A percentile compares a stretch with the other conserved stretches of the same genome.
Evolutionary conservation across 2,329 filamentous ascomycete species (phyloP).

Genomic region (Chaetomium sp.): DNA sequence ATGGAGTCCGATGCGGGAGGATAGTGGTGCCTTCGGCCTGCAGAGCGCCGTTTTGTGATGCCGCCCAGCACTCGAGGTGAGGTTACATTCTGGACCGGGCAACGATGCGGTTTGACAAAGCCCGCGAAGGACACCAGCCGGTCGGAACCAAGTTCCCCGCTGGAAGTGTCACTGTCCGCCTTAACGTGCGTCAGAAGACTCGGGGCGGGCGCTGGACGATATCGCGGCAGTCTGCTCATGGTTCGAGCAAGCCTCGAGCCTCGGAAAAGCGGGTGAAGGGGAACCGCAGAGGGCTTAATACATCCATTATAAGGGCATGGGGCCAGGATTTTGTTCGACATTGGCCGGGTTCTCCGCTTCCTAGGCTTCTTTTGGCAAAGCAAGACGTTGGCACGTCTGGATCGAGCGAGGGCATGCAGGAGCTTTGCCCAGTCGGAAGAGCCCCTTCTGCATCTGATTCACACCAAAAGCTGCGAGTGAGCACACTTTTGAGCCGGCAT

Average conservation of each 20-base stretch:
- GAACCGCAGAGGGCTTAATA: slow-evolving; percentile 28
- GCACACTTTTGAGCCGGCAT: not conserved
- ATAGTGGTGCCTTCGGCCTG: slow-evolving; percentile 25
- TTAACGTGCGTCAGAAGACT: not conserved
- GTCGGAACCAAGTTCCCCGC: not conserved
- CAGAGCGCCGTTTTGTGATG: slow-evolving; percentile 25
- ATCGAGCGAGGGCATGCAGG: slow-evolving; percentile 20
- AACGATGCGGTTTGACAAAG: not conserved
- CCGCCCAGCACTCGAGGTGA: not conserved
- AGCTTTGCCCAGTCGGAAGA: slow-evolving; percentile 8
- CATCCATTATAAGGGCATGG: slow-evolving; percentile 25
- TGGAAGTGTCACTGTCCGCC: not conserved
- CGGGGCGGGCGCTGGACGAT: not conserved
- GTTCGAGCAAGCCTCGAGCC: slow-evolving; percentile 18
- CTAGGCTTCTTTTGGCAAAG: slow-evolving; percentile 27
- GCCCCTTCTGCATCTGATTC: not conserved
- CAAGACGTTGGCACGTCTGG: slow-evolving; percentile 20
- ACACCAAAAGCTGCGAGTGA: not conserved
- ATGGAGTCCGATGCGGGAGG: slow-evolving; percentile 22
- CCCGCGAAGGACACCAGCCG: not conserved
- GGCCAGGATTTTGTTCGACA: slow-evolving; percentile 14
- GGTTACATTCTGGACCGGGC: not conserved
- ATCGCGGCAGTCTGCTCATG: not conserved
- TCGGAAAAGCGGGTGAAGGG: slow-evolving; percentile 18
- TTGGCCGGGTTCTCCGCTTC: slow-evolving; percentile 8